Conservation (phyloP, 257 asterid genomes). For the Solanum tarapatanum region DNA sequence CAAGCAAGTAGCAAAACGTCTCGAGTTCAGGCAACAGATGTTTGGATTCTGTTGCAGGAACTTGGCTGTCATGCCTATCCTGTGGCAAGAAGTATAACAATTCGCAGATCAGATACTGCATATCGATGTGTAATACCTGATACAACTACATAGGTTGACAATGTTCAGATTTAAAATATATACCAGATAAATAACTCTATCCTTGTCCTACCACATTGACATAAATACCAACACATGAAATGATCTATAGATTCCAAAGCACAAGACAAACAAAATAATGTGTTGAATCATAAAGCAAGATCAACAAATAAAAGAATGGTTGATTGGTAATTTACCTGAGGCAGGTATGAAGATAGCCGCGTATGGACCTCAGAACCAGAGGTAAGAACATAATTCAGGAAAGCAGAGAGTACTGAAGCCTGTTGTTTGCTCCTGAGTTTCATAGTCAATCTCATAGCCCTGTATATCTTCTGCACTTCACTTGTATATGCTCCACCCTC, state of each 20-base stretch:
- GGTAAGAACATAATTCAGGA: constrained; percentile 38
- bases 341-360: constrained; percentile 42
- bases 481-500: constrained; percentile 69
- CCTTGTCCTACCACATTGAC: background rate
- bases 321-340: constrained; percentile 24
- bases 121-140: background rate
- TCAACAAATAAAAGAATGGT: background rate
- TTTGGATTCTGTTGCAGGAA: constrained; percentile 40
- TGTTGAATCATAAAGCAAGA: background rate
- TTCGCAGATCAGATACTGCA: background rate
- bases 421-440: constrained; percentile 52
- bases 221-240: background rate
- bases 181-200: background rate
- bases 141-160: background rate
- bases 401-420: constrained; percentile 38
- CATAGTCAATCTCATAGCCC: constrained; percentile 65
- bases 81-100: constrained; percentile 14
- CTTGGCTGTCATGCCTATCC: constrained; percentile 50
- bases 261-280: background rate
- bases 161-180: background rate
- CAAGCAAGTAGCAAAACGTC: constrained; percentile 58
- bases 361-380: constrained; percentile 65
- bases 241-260: background rate
- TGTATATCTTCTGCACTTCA: constrained; percentile 53
- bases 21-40: constrained; percentile 61